Conservation (phyloP, 768 basidiomycete species). For the Cytidiella melzeri region DNA sequence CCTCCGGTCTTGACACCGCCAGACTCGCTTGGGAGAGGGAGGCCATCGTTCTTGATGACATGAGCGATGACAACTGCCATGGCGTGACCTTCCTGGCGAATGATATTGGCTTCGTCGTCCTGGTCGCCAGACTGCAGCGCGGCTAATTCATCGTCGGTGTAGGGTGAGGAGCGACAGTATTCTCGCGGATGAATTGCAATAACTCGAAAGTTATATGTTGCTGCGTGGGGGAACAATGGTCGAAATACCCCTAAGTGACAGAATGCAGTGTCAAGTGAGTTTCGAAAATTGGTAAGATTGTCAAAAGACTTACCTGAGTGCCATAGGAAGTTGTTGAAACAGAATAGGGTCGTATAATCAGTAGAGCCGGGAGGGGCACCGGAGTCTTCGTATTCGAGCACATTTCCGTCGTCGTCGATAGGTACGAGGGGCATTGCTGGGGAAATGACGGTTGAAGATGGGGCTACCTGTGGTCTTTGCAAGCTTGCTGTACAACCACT, state of each 20-base stretch:
- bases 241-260: slow-evolving; percentile 23
- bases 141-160: slow-evolving; percentile 23
- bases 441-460: too few species aligned
- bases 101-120: slow-evolving; percentile 19
- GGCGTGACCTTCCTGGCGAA: slow-evolving; percentile 29
- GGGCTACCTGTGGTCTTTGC: too few species aligned
- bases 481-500: too few species aligned
- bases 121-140: slow-evolving; percentile 4
- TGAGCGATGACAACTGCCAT: slow-evolving; percentile 27
- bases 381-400: slow-evolving; percentile 15
- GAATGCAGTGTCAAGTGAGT: background rate
- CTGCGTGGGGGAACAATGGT: slow-evolving; percentile 23
- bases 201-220: slow-evolving; percentile 25
- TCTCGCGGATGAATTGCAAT: slow-evolving; percentile 32
- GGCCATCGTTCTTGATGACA: slow-evolving; percentile 25
- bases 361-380: slow-evolving; percentile 10
- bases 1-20: slow-evolving; percentile 23
- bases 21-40: slow-evolving; percentile 21
- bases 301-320: slow-evolving; percentile 11
- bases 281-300: background rate
- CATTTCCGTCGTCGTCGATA: slow-evolving; percentile 11
- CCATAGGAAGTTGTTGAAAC: slow-evolving; percentile 14
- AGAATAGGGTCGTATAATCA: slow-evolving; percentile 15
- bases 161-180: slow-evolving; percentile 32
- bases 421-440: slow-evolving; percentile 10